A percentile compares a stretch with the other conserved stretches of the same genome.
phyloP scores from a whole-genome alignment of 139 green algal species.

The Auxenochlorella protothecoides region DNA sequence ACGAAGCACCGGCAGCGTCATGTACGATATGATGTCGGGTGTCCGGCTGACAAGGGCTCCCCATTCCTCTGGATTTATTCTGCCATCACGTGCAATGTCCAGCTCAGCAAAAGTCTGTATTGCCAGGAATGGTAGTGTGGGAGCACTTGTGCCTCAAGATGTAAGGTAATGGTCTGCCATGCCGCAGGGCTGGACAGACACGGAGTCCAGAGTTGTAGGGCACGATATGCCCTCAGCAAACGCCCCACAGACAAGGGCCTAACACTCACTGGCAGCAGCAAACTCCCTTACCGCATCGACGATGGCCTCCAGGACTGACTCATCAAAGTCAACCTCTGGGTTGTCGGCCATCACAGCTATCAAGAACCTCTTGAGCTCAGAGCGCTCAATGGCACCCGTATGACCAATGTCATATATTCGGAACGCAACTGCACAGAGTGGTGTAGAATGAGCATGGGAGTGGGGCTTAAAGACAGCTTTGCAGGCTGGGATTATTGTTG shows the following conservation, averaged over 20 bases:
- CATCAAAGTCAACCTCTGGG: constrained; percentile 43
- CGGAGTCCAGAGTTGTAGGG: no score
- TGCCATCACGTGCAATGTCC: constrained; percentile 44
- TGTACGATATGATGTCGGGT: constrained; percentile 53
- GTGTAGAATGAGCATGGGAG: no score
- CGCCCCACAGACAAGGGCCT: no score
- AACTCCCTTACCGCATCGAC: constrained; percentile 35
- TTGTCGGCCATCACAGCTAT: constrained; percentile 50
- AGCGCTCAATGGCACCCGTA: constrained; percentile 46
- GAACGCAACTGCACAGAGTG: constrained; percentile 48
- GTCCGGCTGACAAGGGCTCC: constrained; percentile 29
- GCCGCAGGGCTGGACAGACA: no score
- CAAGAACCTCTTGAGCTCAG: constrained; percentile 52
- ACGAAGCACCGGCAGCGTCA: constrained; percentile 54
- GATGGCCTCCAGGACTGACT: constrained; percentile 40
- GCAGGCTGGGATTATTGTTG: no score
- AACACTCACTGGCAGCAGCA: no score
- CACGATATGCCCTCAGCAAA: no score
- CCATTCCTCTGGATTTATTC: constrained; percentile 62
- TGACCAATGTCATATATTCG: constrained; percentile 52
- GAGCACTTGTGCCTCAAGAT: no score
- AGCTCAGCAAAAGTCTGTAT: constrained; percentile 50
- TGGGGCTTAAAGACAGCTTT: no score
- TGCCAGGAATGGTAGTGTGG: no score
- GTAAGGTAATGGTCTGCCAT: no score